These are phyloP conservation scores for Stachybotrys elegans DNA, from an alignment of 2,329 filamentous ascomycete species.

Conservation along the genomic window DNA sequence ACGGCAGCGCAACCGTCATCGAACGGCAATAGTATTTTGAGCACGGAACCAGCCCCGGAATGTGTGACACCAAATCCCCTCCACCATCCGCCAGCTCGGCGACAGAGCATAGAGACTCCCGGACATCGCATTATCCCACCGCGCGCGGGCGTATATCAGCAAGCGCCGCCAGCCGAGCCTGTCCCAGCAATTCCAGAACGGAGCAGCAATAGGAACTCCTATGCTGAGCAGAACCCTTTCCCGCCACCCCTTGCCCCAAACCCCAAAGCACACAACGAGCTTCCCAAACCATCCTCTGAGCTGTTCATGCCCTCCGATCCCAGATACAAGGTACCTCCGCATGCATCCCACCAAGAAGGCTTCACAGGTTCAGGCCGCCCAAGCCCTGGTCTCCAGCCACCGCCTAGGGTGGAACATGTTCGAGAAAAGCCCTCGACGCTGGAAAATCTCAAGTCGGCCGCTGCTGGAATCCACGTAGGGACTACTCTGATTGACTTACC, in stretches of 20 bases:
- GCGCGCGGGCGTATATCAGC: constrained; percentile 10
- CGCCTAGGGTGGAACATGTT: not conserved
- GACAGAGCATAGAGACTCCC: constrained; percentile 17
- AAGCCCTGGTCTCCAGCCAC: no score
- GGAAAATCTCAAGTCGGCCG: constrained; percentile 16
- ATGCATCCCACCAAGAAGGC: no score
- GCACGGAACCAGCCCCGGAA: no score
- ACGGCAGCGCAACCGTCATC: constrained; percentile 6
- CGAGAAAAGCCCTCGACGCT: constrained; percentile 11
- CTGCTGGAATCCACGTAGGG: constrained; percentile 16
- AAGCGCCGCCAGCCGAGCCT: constrained; percentile 3
- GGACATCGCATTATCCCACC: constrained; percentile 15
- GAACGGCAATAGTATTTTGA: no score
- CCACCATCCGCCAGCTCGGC: constrained; percentile 11
- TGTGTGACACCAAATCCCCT: no score
- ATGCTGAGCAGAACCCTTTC: not conserved
- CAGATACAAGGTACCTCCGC: no score
- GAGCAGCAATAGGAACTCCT: constrained; percentile 6
- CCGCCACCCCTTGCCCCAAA: constrained; percentile 7
- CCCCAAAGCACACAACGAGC: no score
- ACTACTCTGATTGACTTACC: fast-evolving
- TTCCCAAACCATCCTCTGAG: no score
- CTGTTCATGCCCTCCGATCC: no score
- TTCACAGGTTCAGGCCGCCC: no score
- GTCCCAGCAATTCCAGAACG: constrained; percentile 14